A percentile compares a stretch with the other conserved stretches of the same genome.
Evolutionary conservation across 1,284 basidiomycete species (phyloP).

Genomic region (Leccinum variabile): DNA sequence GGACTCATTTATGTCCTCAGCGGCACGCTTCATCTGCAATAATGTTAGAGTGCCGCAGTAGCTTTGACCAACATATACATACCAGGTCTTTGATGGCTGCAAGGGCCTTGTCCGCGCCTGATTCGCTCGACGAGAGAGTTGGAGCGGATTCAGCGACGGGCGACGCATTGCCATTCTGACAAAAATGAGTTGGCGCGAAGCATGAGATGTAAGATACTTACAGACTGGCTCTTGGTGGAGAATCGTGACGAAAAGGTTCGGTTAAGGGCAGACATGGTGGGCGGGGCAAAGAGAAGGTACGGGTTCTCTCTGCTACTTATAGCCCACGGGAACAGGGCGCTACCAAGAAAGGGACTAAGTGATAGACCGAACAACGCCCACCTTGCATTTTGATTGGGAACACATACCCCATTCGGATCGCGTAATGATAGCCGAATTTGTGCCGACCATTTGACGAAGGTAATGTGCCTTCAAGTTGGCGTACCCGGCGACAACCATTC

Average conservation of each 20-base stretch:
- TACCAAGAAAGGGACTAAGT: slow-evolving; percentile 22
- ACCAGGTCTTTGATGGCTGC: slow-evolving; percentile 35
- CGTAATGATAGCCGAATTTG: slow-evolving; percentile 8
- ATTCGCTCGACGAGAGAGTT: slow-evolving; percentile 17
- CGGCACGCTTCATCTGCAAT: slow-evolving; percentile 29
- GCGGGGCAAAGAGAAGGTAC: slow-evolving; percentile 5
- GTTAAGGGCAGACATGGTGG: slow-evolving; percentile 30
- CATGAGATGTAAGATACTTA: slow-evolving; percentile 12
- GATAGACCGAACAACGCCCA: slow-evolving; percentile 27
- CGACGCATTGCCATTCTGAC: slow-evolving; percentile 15
- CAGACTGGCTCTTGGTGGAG: slow-evolving; percentile 29
- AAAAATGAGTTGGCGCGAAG: neutral
- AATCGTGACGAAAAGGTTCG: slow-evolving; percentile 34
- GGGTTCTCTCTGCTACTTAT: slow-evolving; percentile 25
- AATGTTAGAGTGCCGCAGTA: neutral
- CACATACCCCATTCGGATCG: neutral
- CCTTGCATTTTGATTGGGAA: slow-evolving; percentile 5
- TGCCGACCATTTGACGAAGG: neutral
- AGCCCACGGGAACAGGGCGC: slow-evolving; percentile 8
- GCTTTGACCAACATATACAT: neutral
- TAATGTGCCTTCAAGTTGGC: neutral
- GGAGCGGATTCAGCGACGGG: slow-evolving; percentile 17
- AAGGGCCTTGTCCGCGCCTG: slow-evolving; percentile 28
- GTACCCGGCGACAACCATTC: neutral
- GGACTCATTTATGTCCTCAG: slow-evolving; percentile 35